phyloP scores from a whole-genome alignment of 139 green algal genomes.

The Coelastrella sp. region DNA sequence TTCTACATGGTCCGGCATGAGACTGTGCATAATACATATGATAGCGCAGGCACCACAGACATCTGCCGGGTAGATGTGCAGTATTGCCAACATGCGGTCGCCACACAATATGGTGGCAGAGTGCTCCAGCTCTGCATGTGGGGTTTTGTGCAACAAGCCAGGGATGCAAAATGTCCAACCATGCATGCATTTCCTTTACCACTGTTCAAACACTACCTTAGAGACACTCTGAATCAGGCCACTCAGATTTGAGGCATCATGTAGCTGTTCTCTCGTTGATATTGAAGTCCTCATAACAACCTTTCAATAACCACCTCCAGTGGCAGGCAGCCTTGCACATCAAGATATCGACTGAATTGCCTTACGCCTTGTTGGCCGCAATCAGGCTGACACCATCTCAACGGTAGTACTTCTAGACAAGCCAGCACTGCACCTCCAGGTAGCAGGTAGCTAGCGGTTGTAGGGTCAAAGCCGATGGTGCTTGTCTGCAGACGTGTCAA shows the following conservation, averaged over 20 bases:
- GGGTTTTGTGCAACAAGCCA: too few relatives aligned
- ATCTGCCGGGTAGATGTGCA: too few relatives aligned
- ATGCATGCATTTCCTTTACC: too few relatives aligned
- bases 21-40: too few relatives aligned
- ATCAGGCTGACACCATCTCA: neutral
- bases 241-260: neutral
- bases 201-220: too few relatives aligned
- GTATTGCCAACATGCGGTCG: too few relatives aligned
- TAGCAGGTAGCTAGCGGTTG: neutral
- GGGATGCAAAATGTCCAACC: too few relatives aligned
- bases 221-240: too few relatives aligned
- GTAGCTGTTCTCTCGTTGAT: neutral
- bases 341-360: neutral
- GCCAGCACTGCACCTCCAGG: neutral
- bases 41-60: too few relatives aligned
- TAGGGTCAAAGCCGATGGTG: neutral
- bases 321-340: neutral
- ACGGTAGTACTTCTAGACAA: neutral
- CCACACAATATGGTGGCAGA: too few relatives aligned
- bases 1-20: too few relatives aligned
- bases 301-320: neutral
- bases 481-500: neutral
- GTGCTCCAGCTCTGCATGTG: too few relatives aligned
- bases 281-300: neutral
- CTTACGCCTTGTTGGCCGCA: neutral